Evolutionary conservation across 2,329 filamentous ascomycete genomes (phyloP).

Genomic region (Neofusicoccum cordaticola): DNA sequence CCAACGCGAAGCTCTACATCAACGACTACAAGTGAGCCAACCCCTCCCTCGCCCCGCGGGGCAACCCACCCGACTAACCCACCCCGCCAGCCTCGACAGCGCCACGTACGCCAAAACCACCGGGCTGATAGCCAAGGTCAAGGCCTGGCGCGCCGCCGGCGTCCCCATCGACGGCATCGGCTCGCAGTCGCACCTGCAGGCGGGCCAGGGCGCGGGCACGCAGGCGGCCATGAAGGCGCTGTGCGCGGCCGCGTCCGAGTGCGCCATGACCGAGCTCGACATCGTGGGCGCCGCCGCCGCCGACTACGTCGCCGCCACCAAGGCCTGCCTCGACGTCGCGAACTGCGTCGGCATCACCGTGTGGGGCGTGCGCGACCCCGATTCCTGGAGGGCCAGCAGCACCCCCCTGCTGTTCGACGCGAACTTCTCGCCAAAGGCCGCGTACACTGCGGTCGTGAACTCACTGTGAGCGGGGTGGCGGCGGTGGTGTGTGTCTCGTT

Average conservation of each 20-base stretch:
- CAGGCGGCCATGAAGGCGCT: slow-evolving; percentile 53
- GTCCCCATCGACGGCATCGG: slow-evolving; percentile 65
- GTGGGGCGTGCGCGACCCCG: slow-evolving; percentile 51
- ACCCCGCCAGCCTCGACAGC: slow-evolving; percentile 56
- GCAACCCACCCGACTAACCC: slow-evolving; percentile 31
- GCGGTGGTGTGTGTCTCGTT: too few relatives aligned
- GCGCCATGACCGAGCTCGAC: slow-evolving; percentile 67
- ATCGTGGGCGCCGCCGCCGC: slow-evolving; percentile 55
- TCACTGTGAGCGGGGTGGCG: background rate
- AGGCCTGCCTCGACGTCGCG: slow-evolving; percentile 56
- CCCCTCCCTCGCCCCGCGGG: background rate
- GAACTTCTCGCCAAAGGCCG: slow-evolving; percentile 42
- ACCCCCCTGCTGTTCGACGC: slow-evolving; percentile 44
- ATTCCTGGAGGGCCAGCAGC: slow-evolving; percentile 40
- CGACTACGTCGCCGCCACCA: slow-evolving; percentile 56
- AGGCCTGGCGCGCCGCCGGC: slow-evolving; percentile 61
- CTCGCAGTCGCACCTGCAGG: slow-evolving; percentile 55
- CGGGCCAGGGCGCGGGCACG: slow-evolving; percentile 45
- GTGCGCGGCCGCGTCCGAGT: slow-evolving; percentile 53
- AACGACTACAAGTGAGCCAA: slow-evolving; percentile 58
- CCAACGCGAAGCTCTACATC: slow-evolving; percentile 68
- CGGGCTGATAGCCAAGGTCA: slow-evolving; percentile 58
- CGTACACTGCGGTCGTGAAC: slow-evolving; percentile 31
- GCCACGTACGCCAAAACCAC: slow-evolving; percentile 58
- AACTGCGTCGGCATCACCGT: slow-evolving; percentile 67